Conservation (phyloP, 2,329 filamentous ascomycete genomes). For the Calycina marina region DNA sequence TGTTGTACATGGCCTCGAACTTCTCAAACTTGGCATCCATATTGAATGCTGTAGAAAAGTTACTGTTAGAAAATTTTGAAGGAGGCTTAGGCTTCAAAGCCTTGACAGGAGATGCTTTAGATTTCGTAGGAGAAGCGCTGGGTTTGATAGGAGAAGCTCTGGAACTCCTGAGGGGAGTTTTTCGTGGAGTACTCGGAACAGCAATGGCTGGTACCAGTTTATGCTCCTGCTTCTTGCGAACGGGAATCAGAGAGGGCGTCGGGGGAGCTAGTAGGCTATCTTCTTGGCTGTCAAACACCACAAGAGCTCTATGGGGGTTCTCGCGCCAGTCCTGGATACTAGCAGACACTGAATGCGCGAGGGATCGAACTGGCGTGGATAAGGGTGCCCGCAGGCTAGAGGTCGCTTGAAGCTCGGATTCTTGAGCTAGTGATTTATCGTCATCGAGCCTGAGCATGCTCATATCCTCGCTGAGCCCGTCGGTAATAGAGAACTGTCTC, state of each 20-base stretch:
- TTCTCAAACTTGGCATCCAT: conserved; percentile 61
- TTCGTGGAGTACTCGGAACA: conserved; percentile 24
- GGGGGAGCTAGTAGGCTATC: conserved; percentile 17
- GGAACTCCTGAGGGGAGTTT: no score
- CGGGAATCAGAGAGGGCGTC: conserved; percentile 23
- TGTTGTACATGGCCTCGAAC: conserved; percentile 60
- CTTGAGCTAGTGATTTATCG: conserved; percentile 10
- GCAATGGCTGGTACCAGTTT: conserved; percentile 8
- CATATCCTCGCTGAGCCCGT: conserved; percentile 23
- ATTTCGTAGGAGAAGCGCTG: no score
- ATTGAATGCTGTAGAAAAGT: conserved; percentile 56
- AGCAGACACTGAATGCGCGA: conserved; percentile 13
- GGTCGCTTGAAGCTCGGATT: conserved; percentile 7
- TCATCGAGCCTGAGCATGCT: conserved; percentile 20
- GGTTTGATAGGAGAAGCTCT: no score
- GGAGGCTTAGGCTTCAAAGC: conserved; percentile 37
- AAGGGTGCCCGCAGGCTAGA: conserved; percentile 6
- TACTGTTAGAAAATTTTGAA: conserved; percentile 59
- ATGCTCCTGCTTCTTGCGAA: conserved; percentile 15
- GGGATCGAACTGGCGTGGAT: conserved; percentile 1
- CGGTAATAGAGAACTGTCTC: conserved; percentile 25
- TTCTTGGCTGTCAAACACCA: conserved; percentile 15
- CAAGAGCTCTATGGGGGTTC: conserved; percentile 13
- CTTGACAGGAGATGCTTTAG: conserved; percentile 29
- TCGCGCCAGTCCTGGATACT: conserved; percentile 10